phyloP scores from a whole-genome alignment of 1,284 basidiomycete genomes.

The Cutaneotrichosporon mucoides region DNA sequence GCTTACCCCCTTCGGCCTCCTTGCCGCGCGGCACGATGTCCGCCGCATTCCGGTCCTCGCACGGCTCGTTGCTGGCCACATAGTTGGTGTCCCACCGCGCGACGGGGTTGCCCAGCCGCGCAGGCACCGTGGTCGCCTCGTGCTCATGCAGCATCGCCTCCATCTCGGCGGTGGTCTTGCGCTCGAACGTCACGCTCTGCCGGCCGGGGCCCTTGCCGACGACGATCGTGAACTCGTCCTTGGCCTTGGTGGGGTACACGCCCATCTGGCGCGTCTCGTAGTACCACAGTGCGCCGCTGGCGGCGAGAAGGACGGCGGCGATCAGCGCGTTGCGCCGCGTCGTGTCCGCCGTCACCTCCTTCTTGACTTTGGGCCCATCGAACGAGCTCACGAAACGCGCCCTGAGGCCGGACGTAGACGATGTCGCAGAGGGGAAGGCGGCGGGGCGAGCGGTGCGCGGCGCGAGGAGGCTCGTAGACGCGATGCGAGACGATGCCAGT shows the following conservation, averaged over 20 bases:
- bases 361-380: slow-evolving; percentile 8
- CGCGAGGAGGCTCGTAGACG: slow-evolving; percentile 1
- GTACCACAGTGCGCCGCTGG: slow-evolving; percentile 32
- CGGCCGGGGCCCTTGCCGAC: slow-evolving; percentile 10
- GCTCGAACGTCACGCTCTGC: slow-evolving; percentile 25
- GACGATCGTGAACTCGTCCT: slow-evolving; percentile 14
- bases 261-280: slow-evolving; percentile 19
- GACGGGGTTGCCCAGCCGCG: slow-evolving; percentile 38
- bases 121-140: slow-evolving; percentile 21
- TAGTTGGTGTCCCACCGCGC: slow-evolving; percentile 67
- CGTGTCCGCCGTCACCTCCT: slow-evolving; percentile 5
- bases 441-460: neutral
- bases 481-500: too few species aligned
- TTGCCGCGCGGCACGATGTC: slow-evolving; percentile 58
- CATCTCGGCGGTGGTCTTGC: slow-evolving; percentile 29
- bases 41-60: slow-evolving; percentile 78
- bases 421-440: neutral
- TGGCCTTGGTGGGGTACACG: neutral
- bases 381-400: neutral
- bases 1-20: slow-evolving; percentile 29
- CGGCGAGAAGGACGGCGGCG: slow-evolving; percentile 26
- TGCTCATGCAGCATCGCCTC: slow-evolving; percentile 34
- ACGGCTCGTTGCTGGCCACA: slow-evolving; percentile 78
- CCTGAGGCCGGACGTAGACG: too few species aligned
- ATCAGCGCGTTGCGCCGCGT: slow-evolving; percentile 21